Evolutionary conservation across 2,329 filamentous ascomycete species (phyloP), one percentile per base, ranked within the genome.

Genomic region (Emergomyces orientalis): DNA sequence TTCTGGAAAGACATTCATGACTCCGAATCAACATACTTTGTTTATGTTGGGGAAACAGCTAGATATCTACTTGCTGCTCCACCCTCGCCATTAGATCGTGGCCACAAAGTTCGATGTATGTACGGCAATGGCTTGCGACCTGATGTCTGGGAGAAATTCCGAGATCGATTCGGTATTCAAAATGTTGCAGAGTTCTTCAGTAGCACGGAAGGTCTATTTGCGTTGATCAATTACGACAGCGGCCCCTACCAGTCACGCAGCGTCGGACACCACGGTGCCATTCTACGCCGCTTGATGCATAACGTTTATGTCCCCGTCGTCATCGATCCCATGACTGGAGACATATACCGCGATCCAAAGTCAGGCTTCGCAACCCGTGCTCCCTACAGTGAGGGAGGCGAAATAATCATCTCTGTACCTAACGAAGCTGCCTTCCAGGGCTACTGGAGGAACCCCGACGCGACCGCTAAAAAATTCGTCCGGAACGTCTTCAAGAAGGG

Each of bases 11-110:
- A 92, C 65, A 79, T 91, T 25, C 82, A 86, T 55, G 86, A 86
- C 63, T 86, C 85, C 0, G 75, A 81, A 17, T 84, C 88, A 0
- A 91, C 88, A 0, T 83, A 84, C 69, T 89, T 91, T 67, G 84
- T 88, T 22, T 92, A 92, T 70, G 89, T 92, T 2, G 89, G 89
- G 68, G 89, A 92, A 72, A 90, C 87, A 0, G 83, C 88, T 7
- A 82, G 89, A 0, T 92, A 91, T 67, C 80, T 92, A 0, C 80
- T 91, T 14, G 85, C 88, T 0, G 83, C 83, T 1, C 87, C 88
- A 1, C 76, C 78, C 0, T 77, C 77, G 0, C 73, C 77, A 0
- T 70, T 76, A 0, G 80, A 82, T 61, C 72, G 73, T 30, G 70
- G 74, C 2, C 80, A 82, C 63, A 74, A 74, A 19, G 75, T 80